Evolutionary conservation across 2,329 filamentous ascomycete genomes (phyloP), one percentile per base, ranked within the genome.

Genomic region (Metarhizium guizhouense): DNA sequence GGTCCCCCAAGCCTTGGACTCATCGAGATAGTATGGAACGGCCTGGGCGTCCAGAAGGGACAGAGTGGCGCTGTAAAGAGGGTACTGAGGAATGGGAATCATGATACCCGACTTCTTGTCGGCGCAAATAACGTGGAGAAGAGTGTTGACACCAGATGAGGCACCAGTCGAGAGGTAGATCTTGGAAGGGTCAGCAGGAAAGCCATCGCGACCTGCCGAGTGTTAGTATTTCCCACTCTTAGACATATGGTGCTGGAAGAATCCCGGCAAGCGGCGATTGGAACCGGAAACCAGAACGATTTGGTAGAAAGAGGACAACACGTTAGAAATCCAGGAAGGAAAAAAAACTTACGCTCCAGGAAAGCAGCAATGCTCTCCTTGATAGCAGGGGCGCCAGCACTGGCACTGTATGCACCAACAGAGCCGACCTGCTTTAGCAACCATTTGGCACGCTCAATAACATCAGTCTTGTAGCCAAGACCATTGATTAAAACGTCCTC

Each of bases 21-120:
- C 94, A 63, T 97, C 88, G 52, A 99, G 84, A 74, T 90, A 88
- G 77, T 99, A 99, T 42, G 94, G 93, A 32, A 99, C 94, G 67
- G 87, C 89, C 56, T 82, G 84, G 54, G 93, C 90, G 71, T 96
- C 83, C 58, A 97, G 81, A 50, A 99, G 76, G 53, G 91, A 79
- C 59, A 99, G 82, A 1, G 92, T 94, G 30, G 94, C 94, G 8
- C 93, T 97, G 77, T 99, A 99, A 51, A 99, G 86, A 29, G 94
- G 94, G 72, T 99, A 99, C 74, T 99, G 94, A 6, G 94, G 94
- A 64, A 99, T 97, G 29, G 93, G 94, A 20, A 97, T 87, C 59
- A 99, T 84, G 55, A 99, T 83, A 58, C 94, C 94, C 5, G 87
- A 87, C 58, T 87, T 79, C 52, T 86, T 83, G 54, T 79, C 78